Conservation (phyloP, 257 asterid species). For the Solanum stenotomum region DNA sequence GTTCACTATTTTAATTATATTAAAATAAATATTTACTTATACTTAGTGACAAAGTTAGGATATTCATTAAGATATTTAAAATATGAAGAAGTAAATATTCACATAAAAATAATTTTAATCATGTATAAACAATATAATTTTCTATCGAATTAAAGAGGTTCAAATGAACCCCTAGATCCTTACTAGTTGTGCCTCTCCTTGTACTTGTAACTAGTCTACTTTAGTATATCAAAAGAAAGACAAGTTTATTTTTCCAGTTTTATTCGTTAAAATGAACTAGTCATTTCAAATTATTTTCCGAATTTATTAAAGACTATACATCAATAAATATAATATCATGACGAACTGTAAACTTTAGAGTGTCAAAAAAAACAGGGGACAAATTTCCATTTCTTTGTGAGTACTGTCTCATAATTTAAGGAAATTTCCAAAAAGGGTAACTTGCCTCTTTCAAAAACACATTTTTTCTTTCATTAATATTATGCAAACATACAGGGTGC, state of each 20-base stretch:
- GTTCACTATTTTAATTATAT: background rate
- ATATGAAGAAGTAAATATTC: no score
- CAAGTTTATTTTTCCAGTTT: background rate
- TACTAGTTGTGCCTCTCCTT: background rate
- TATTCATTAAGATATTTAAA: no score
- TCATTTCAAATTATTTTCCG: background rate
- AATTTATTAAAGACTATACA: background rate
- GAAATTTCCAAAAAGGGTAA: background rate
- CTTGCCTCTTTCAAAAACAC: background rate
- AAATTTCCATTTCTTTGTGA: background rate
- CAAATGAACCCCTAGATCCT: background rate
- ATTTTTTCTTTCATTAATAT: background rate
- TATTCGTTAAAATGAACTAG: background rate
- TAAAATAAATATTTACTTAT: background rate
- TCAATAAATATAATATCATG: background rate
- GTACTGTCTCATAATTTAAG: background rate
- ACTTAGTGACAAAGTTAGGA: no score
- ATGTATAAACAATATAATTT: no score
- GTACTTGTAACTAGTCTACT: background rate
- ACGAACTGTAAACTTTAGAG: background rate
- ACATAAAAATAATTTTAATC: no score
- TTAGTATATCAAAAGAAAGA: background rate
- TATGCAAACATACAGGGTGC: constrained; percentile 1
- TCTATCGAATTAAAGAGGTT: no score
- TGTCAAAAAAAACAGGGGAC: background rate